Base-by-base conservation (phyloP, 768 basidiomycete species). In the Gloeopeniophorella convolvens region DNA sequence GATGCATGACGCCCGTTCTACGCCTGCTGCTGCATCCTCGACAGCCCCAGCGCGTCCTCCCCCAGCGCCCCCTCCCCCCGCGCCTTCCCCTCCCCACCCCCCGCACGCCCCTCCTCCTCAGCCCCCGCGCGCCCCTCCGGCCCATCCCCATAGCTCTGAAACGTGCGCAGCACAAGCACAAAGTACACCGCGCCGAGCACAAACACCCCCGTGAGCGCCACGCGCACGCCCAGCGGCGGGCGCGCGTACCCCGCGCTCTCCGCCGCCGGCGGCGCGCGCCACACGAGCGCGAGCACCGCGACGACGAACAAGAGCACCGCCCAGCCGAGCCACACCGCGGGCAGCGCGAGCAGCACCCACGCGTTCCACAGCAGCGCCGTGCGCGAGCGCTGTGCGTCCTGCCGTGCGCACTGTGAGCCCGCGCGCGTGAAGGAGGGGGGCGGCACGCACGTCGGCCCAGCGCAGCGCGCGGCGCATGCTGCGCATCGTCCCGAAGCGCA, bases 261-360 rank as follows among this genome's bases (percentile, higher is more conserved):
- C 73, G 13, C 82, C 83, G 0, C n/a, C n/a, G n/a, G n/a, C n/a
- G n/a, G n/a, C n/a, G 75, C 74, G 34, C 79, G 71, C 84, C 83
- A 85, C 42, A 85, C 72, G 54, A 77, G 87, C 6, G 79, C 73
- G 27, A 85, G 69, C 56, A 88, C 82, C 11, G 81, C 70, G 3
- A 72, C 59, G 52, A 82, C 63, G 63, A 86, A 86, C 45, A 78
- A 69, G 4, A 85, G 68, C 74, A 88, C 81, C 0, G 85, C 79
- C 83, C 83, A 88, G 6, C 82, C 75, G 49, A 86, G 75, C 80
- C 83, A 87, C 9, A 85, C 66, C 0, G 75, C 78, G 0, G 85
- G 85, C 70, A 82, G 73, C 0, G 82, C 77, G 24, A 85, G 69
- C 18, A 85, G 53, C 1, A 84, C 75, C 82, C 83, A 84, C 13